phyloP scores from a whole-genome alignment of 2,329 filamentous ascomycete species.

The Septoria petroselini region DNA sequence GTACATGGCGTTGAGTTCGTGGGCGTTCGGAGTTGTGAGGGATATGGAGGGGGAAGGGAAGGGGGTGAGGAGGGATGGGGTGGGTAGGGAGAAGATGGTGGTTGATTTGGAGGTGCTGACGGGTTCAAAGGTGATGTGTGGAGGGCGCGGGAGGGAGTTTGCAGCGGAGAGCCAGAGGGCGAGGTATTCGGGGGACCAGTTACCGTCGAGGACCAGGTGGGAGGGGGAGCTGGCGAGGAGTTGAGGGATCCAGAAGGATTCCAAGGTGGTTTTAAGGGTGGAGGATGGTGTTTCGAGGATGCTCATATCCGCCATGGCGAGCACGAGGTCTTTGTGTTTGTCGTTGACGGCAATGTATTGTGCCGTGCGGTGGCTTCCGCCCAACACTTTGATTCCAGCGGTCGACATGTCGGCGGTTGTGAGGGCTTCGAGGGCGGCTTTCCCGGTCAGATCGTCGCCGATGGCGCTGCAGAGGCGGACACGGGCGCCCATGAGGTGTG shows the following conservation, averaged over 20 bases:
- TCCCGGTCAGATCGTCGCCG: conserved; percentile 74
- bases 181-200: conserved; percentile 70
- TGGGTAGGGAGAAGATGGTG: conserved; percentile 57
- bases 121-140: conserved; percentile 76
- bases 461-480: conserved; percentile 78
- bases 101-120: conserved; percentile 78
- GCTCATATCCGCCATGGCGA: conserved; percentile 94
- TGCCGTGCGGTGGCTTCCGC: conserved; percentile 67
- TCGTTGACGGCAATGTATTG: conserved; percentile 93
- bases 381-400: conserved; percentile 56
- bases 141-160: conserved; percentile 52
- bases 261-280: conserved; percentile 41
- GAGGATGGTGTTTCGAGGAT: conserved; percentile 58
- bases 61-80: conserved; percentile 32
- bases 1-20: conserved; percentile 80
- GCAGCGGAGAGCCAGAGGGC: conserved; percentile 64
- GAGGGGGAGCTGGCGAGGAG: conserved; percentile 59
- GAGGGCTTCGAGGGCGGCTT: conserved; percentile 66
- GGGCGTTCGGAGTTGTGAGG: conserved; percentile 76
- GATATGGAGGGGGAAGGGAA: conserved; percentile 65
- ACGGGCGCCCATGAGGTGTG: conserved; percentile 63
- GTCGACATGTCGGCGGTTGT: conserved; percentile 62
- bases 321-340: conserved; percentile 72
- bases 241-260: conserved; percentile 59
- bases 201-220: conserved; percentile 82